Evolutionary conservation across 2,329 filamentous ascomycete species (phyloP), one percentile per base, ranked within the genome.

Genomic region (Teratosphaeria gauchensis): DNA sequence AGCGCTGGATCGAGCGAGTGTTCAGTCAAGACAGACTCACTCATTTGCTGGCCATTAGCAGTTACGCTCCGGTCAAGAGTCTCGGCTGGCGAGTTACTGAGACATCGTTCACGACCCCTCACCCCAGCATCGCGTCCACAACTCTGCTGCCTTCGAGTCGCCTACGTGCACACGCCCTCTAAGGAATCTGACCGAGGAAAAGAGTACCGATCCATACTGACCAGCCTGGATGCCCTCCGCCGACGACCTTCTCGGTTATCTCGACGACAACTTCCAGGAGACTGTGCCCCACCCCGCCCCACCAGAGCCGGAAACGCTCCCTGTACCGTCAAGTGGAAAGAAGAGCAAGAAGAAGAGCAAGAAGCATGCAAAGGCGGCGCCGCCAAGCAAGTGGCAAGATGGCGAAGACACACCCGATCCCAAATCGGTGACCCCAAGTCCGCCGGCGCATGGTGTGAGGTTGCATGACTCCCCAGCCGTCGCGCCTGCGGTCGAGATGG

Each of bases 311-410:
- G 64, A 61, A 56, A 56, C 58, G 51, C 54, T 35, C 3, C 32
- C 16, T 14, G 56, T 58, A 59, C 57, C 63, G 54, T 58, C 35
- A 51, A 57, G 31, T 56, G 54, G 46, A 30, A 61, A 58, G 56
- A 64, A 61, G 59, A 66, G 64, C 57, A 65, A 62, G 56, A 69
- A 69, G 62, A 69, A 69, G 61, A 59, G 57, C 33, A 65, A 64
- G 62, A 66, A 65, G 56, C 58, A 65, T 35, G 57, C 38, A 32
- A 57, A 51, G 51, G 59, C 61, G 51, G 54, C 52, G 55, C 54
- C 53, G 24, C 58, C 51, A 56, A 31, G 14, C 46, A 55, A 24
- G 58, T 58, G 32, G 16, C 65, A 69, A 38, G 63, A 62, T 24
- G 64, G 66, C 16, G 66, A 68, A 24, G 66, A 64, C 35, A 64